These are phyloP conservation scores for Gonium pectorale DNA, from an alignment of 139 green algal species.

Conservation along the genomic window DNA sequence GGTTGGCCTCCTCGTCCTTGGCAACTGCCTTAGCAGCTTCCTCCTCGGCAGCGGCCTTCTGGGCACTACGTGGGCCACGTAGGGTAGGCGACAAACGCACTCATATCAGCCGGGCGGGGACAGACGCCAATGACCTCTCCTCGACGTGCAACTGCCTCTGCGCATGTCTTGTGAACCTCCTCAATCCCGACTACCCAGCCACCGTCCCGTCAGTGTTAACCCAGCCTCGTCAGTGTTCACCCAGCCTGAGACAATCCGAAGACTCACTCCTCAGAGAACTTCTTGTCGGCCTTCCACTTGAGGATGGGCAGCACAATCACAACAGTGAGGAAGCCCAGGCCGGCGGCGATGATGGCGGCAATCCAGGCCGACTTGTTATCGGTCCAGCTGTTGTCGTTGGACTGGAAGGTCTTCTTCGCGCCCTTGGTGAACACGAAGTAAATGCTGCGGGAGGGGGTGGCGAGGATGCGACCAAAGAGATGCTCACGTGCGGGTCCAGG, in stretches of 20 bases:
- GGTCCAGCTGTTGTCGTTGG: background rate
- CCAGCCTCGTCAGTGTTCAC: no score
- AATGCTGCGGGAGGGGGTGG: conserved; percentile 35
- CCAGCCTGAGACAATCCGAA: background rate
- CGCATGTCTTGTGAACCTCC: no score
- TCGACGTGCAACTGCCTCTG: no score
- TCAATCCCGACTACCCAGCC: no score
- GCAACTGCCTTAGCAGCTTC: conserved; percentile 7
- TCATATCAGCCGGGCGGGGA: no score
- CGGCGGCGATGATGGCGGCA: conserved; percentile 46
- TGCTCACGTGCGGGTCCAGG: no score
- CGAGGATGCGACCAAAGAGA: no score
- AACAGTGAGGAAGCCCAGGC: conserved; percentile 27
- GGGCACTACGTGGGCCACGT: background rate
- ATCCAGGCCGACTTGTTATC: conserved; percentile 62
- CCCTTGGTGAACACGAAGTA: conserved; percentile 71
- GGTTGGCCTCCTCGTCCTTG: conserved; percentile 1
- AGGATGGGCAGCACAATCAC: conserved; percentile 55
- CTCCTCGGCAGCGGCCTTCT: background rate
- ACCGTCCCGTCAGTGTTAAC: no score
- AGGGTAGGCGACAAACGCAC: no score
- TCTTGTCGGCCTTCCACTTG: conserved; percentile 20
- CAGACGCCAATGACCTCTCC: no score
- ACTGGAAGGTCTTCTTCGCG: conserved; percentile 52
- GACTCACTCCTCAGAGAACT: conserved; percentile 1